A percentile compares a stretch with the other conserved stretches of the same genome.
phyloP scores from a whole-genome alignment of 2,329 filamentous ascomycete genomes.

The Diaporthe sp. region DNA sequence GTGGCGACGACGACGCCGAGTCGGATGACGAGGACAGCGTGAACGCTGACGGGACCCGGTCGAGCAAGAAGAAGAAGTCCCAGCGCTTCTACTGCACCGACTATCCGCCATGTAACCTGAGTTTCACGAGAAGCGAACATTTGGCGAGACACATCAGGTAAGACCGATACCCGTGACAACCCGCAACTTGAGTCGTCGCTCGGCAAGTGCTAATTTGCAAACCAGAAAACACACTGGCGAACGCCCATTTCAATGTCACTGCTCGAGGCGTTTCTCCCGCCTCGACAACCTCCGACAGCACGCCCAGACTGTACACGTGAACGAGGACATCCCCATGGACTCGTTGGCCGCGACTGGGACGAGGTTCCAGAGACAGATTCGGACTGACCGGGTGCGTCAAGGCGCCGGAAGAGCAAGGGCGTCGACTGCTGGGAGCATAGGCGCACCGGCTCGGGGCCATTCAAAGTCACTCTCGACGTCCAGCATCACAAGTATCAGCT shows the following conservation, averaged over 20 bases:
- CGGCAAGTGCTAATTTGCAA: neutral
- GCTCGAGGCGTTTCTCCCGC: constrained; percentile 90
- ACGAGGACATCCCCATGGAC: constrained; percentile 95
- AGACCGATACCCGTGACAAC: constrained; percentile 43
- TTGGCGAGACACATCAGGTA: constrained; percentile 93
- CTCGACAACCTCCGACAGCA: constrained; percentile 97
- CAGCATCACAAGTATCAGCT: constrained; percentile 83
- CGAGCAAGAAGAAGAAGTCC: constrained; percentile 95
- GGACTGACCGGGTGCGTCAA: constrained; percentile 86
- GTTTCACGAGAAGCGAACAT: constrained; percentile 97
- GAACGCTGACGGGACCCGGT: constrained; percentile 74
- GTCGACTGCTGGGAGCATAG: constrained; percentile 81
- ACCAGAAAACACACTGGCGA: constrained; percentile 95
- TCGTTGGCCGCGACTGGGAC: constrained; percentile 94
- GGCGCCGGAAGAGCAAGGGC: constrained; percentile 80
- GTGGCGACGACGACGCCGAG: constrained; percentile 62
- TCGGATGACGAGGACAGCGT: constrained; percentile 76
- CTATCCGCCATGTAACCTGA: constrained; percentile 92
- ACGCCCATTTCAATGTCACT: constrained; percentile 96
- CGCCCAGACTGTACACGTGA: constrained; percentile 96
- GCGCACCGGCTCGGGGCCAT: constrained; percentile 81
- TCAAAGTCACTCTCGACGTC: constrained; percentile 89
- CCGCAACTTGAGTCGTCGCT: no score
- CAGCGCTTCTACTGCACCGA: constrained; percentile 97
- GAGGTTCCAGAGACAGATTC: constrained; percentile 90